These are phyloP conservation scores for Durio zibethinus DNA, from an alignment of 345 rosid species.

Conservation along the genomic window DNA sequence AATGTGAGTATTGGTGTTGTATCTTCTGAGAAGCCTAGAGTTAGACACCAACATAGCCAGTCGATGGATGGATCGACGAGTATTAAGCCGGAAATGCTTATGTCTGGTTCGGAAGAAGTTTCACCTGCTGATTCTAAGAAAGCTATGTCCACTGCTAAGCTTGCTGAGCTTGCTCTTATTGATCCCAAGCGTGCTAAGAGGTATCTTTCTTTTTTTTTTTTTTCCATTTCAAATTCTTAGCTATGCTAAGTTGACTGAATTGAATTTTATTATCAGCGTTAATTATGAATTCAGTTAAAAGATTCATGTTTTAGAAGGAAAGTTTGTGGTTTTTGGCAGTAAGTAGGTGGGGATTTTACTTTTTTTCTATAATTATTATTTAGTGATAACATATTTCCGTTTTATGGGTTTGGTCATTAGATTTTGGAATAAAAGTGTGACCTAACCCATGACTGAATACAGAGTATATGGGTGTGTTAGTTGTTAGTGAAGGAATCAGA, in stretches of 20 bases:
- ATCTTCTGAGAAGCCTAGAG: constrained; percentile 66
- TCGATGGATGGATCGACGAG: constrained; percentile 86
- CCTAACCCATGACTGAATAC: background rate
- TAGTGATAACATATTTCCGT: background rate
- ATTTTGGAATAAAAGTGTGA: background rate
- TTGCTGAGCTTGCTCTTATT: constrained; percentile 92
- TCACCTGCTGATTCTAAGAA: constrained; percentile 65
- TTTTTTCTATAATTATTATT: background rate
- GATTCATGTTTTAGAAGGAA: background rate
- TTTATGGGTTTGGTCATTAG: background rate
- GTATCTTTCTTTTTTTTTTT: constrained; percentile 29
- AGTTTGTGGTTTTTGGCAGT: background rate
- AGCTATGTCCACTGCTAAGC: constrained; percentile 85
- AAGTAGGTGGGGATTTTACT: background rate
- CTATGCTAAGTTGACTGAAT: background rate
- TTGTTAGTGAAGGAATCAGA: background rate
- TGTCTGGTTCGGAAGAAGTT: constrained; percentile 60
- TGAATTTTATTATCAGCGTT: background rate
- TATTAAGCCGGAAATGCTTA: constrained; percentile 78
- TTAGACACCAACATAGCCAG: constrained; percentile 90
- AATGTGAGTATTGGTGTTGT: constrained; percentile 32
- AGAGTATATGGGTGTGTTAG: background rate
- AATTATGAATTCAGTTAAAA: background rate
- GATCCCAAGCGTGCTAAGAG: constrained; percentile 99
- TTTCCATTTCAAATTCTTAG: background rate